Percentiles rank a stretch among this genome's conserved stretches.
Conservation (phyloP, 257 asterid genomes). For the Solanum okadae region DNA sequence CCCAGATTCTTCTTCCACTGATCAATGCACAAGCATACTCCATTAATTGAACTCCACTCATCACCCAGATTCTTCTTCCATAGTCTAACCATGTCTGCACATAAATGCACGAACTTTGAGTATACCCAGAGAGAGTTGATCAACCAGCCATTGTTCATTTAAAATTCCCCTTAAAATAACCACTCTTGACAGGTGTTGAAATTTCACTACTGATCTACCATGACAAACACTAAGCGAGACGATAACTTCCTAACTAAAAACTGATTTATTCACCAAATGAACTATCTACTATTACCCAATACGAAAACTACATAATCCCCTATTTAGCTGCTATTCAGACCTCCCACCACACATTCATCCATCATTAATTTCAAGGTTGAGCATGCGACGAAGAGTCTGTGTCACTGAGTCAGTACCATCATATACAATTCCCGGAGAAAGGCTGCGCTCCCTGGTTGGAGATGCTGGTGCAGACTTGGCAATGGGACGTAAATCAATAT, state of each 20-base stretch:
- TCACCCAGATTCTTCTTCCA: not conserved
- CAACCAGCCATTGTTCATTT: slow-evolving; percentile 19
- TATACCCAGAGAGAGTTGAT: slow-evolving; percentile 23
- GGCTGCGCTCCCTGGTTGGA: slow-evolving; percentile 54
- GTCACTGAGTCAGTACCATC: slow-evolving; percentile 63
- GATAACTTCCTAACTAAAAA: slow-evolving; percentile 9
- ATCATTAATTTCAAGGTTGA: slow-evolving; percentile 70
- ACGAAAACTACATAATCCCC: slow-evolving; percentile 15
- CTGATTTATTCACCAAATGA: slow-evolving; percentile 27
- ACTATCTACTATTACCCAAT: slow-evolving; percentile 25
- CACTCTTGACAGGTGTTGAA: not conserved
- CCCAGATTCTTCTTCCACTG: slow-evolving; percentile 19
- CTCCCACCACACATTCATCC: slow-evolving; percentile 34
- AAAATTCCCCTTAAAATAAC: not conserved
- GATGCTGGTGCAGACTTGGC: slow-evolving; percentile 33
- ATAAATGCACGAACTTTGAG: not conserved
- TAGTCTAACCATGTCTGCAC: slow-evolving; percentile 7
- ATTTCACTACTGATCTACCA: slow-evolving; percentile 3
- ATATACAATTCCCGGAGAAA: slow-evolving; percentile 30
- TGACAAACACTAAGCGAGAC: slow-evolving; percentile 6
- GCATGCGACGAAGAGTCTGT: slow-evolving; percentile 86
- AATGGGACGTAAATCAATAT: slow-evolving; percentile 29
- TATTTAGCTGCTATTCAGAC: slow-evolving; percentile 32
- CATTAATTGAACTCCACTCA: not conserved
- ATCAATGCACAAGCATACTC: not conserved